These are phyloP conservation scores for Lichtheimia ornata DNA, from an alignment of 371 early-diverging fungal genomes.

Conservation along the genomic window DNA sequence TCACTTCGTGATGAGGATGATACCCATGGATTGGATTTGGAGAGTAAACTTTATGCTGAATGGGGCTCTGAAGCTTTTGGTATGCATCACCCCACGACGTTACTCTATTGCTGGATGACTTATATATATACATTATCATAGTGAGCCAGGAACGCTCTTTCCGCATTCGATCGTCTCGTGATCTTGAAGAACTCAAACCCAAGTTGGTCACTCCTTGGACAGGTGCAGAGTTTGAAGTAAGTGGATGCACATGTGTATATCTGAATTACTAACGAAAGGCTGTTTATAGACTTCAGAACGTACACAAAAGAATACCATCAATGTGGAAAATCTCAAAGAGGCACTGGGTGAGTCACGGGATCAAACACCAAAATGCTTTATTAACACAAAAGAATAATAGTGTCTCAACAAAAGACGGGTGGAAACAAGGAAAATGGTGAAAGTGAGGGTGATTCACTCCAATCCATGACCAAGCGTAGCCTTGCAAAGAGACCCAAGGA, in stretches of 20 bases:
- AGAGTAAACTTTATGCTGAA: constrained; percentile 39
- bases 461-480: constrained; percentile 21
- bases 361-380: background rate
- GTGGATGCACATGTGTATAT: background rate
- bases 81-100: constrained; percentile 7
- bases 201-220: constrained; percentile 44
- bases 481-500: constrained; percentile 31
- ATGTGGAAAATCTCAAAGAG: constrained; percentile 4
- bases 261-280: background rate
- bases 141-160: constrained; percentile 41
- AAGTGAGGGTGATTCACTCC: constrained; percentile 12
- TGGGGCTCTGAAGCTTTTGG: constrained; percentile 43
- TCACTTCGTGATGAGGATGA: constrained; percentile 47
- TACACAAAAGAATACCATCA: constrained; percentile 7
- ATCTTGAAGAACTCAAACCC: constrained; percentile 48
- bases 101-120: background rate
- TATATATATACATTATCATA: background rate
- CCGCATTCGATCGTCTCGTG: constrained; percentile 50
- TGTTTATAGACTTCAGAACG: constrained; percentile 18
- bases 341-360: background rate
- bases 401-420: constrained; percentile 10
- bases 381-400: background rate
- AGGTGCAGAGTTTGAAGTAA: constrained; percentile 29
- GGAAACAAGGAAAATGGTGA: constrained; percentile 1
- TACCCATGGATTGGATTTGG: constrained; percentile 47